Evolutionary conservation across 306 rosid genomes (phyloP), one percentile per base, ranked within the genome.

Genomic region (Ammopiptanthus mongolicus): DNA sequence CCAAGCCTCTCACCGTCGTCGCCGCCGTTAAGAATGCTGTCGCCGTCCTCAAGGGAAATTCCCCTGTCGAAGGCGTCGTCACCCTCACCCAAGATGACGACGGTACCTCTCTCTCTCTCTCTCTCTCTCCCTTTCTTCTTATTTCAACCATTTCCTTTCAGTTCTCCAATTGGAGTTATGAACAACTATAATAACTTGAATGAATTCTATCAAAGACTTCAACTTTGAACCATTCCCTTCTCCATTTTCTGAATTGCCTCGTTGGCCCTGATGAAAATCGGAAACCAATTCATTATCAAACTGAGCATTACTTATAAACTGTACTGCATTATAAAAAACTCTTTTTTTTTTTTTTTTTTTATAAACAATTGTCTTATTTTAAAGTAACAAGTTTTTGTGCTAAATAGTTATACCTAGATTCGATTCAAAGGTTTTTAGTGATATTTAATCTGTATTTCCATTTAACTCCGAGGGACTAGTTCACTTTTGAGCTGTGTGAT

Each of bases 11-110:
- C 64, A 65, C 84, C 2, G 77, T 86, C 64, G 74, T 85, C 56
- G 88, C 93, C 56, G 88, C 93, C 50, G 88, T 90, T 70, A 86
- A 88, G 85, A 92, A 88, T 72, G 97, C 93, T 53, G 97, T 92
- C 62, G 86, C 91, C 37, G 93, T 92, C 59, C 90, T 92, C 80
- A 88, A 88, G 87, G 97, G 97, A 0, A 88, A 18, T 59, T 86
- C 97, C 69, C 14, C 7, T 11, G 97, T 88, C 14, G 96, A 90
- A 82, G 93, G 97, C 64, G 93, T 92, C 37, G 93, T 73, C 62
- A 89, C 89, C 17, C 83, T 92, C 73, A 71, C 84, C 65, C 97
- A 92, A 79, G 80, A 88, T 5, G 84, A 82, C 39, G 71, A 69
- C 6, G 97, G 97, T 91, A 0, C 18, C 28, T 58, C 18, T 61